Evolutionary conservation across 805 yeast genomes (phyloP), one percentile per base, ranked within the genome.

Genomic region (Saccharomycopsis synnaedendra): DNA sequence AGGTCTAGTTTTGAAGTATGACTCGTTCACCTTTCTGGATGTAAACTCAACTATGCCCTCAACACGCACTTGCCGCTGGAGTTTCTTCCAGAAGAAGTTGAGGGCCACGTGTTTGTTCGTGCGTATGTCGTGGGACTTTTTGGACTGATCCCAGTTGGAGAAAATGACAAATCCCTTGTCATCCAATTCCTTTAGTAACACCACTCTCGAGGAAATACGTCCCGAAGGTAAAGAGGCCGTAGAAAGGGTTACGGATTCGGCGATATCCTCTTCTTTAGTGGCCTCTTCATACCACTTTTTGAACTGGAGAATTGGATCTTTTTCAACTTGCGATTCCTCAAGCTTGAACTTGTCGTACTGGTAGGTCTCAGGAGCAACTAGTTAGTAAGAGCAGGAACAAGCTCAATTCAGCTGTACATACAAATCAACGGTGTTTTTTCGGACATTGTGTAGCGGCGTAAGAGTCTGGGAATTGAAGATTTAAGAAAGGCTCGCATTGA

Each of bases 211-310:
- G 0, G 95, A 82, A 1, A 93, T 86, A 51, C 94, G 69, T n/a
- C 98, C 98, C 2, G 84, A 74, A 5, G 97, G 97, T 52, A 89
- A 68, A 50, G 77, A 71, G 0, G 95, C 94, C 3, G 98, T 89
- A 5, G 97, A 76, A n/a, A 93, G 76, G 11, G 81, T 85, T n/a
- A 78, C 70, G 1, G 89, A 75, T 62, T 93, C 98, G 2, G 96
- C 95, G 42, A 87, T 67, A 27, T 70, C 68, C 55, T 84, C 82
- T 39, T 64, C 56, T 35, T 70, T 67, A 3, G 68, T 67, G 19
- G 96, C 96, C 39, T 84, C 86, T 10, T 76, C 67, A 60, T 85
- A 93, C 98, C 98, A 93, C 46, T 65, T 63, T 52, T 80, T 76
- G 68, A 93, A 93, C 63, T 87, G 95, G 6, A 66, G 67, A 19